phyloP scores from a whole-genome alignment of 495 filamentous ascomycete species.

The Aspergillus sclerotiicarbonarius region DNA sequence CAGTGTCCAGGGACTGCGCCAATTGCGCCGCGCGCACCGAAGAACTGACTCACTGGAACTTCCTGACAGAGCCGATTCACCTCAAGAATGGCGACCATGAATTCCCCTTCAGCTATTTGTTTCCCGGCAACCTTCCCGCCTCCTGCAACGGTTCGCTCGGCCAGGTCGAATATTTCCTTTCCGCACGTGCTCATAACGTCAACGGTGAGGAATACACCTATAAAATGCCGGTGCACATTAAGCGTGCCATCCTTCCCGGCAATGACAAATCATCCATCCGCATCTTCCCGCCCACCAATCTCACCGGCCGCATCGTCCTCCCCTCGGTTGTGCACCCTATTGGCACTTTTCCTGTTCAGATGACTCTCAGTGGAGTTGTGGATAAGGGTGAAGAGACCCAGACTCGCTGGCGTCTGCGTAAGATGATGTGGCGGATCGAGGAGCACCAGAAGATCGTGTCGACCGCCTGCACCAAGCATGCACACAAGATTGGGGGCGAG shows the following conservation, averaged over 20 bases:
- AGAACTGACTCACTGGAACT: slow-evolving; percentile 73
- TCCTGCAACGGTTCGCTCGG: slow-evolving; percentile 71
- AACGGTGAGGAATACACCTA: slow-evolving; percentile 63
- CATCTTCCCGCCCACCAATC: slow-evolving; percentile 93
- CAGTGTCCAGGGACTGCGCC: slow-evolving; percentile 71
- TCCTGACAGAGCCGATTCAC: slow-evolving; percentile 65
- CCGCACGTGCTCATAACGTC: slow-evolving; percentile 63
- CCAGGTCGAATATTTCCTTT: slow-evolving; percentile 74
- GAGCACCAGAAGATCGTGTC: slow-evolving; percentile 78
- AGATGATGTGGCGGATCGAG: slow-evolving; percentile 90
- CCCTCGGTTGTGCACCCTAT: slow-evolving; percentile 84
- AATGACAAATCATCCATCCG: slow-evolving; percentile 75
- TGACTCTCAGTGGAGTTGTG: slow-evolving; percentile 77
- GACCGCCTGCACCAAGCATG: slow-evolving; percentile 77
- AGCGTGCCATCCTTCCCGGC: slow-evolving; percentile 74
- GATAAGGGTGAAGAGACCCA: slow-evolving; percentile 60
- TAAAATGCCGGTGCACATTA: slow-evolving; percentile 62
- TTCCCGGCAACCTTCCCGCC: slow-evolving; percentile 84
- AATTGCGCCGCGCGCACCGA: slow-evolving; percentile 69
- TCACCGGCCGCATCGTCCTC: slow-evolving; percentile 77
- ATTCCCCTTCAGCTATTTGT: slow-evolving; percentile 88
- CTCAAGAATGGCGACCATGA: slow-evolving; percentile 66
- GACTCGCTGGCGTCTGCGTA: slow-evolving; percentile 82
- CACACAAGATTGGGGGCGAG: slow-evolving; percentile 65
- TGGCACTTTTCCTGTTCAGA: slow-evolving; percentile 72